These are phyloP conservation scores for Solanum tarijense DNA, from an alignment of 257 asterid genomes.

Conservation along the genomic window DNA sequence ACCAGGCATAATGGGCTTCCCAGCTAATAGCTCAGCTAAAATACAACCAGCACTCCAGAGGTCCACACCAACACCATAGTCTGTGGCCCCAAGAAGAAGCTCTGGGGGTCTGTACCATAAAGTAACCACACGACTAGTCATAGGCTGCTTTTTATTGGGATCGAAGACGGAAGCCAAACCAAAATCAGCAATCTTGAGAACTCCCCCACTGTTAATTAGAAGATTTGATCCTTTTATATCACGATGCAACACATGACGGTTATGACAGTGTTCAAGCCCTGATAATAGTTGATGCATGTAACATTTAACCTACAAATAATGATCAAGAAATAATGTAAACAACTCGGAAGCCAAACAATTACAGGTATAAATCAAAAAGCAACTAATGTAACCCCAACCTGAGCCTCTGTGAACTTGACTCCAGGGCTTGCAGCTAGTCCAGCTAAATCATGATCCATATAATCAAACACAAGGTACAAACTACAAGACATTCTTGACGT, in stretches of 20 bases:
- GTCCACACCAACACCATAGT: constrained; percentile 84
- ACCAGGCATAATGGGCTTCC: constrained; percentile 90
- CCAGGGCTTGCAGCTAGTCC: constrained; percentile 79
- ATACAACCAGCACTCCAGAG: constrained; percentile 95
- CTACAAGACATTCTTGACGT: constrained; percentile 91
- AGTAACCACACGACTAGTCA: constrained; percentile 90
- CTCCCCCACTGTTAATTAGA: constrained; percentile 59
- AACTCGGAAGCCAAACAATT: constrained; percentile 4
- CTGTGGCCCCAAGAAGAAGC: constrained; percentile 82
- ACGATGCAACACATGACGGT: constrained; percentile 67
- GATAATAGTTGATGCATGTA: constrained; percentile 66
- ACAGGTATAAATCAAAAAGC: neutral
- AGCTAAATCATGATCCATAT: constrained; percentile 83
- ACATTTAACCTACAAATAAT: constrained; percentile 61
- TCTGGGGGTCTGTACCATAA: constrained; percentile 93
- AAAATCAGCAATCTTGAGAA: constrained; percentile 80
- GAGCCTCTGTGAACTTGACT: constrained; percentile 69
- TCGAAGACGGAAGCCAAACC: constrained; percentile 75
- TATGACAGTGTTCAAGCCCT: constrained; percentile 88
- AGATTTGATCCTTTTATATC: constrained; percentile 91
- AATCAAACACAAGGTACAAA: constrained; percentile 71
- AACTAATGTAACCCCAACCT: constrained; percentile 27
- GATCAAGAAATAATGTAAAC: constrained; percentile 13
- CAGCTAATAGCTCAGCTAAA: constrained; percentile 76
- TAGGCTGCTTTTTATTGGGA: constrained; percentile 67